Evolutionary conservation across 164 flowering plant genomes (phyloP).

Genomic region (Cinnamomum chago): DNA sequence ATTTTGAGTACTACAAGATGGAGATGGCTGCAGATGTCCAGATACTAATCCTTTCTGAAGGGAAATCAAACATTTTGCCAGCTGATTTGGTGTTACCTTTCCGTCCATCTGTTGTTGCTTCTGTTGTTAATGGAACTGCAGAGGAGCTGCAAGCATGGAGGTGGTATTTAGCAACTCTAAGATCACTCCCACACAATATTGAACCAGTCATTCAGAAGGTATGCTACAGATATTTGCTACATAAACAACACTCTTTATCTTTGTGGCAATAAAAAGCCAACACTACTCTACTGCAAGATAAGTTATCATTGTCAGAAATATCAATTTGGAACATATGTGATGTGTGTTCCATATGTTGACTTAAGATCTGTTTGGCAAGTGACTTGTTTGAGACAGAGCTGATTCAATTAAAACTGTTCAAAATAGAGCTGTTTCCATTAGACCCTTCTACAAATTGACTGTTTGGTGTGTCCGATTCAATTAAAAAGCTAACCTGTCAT

Average conservation of each 20-base stretch:
- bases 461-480: too few relatives aligned
- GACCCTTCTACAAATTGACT: too few relatives aligned
- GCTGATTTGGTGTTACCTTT: constrained; percentile 89
- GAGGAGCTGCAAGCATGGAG: constrained; percentile 73
- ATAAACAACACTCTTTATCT: background rate
- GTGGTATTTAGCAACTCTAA: constrained; percentile 73
- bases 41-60: constrained; percentile 73
- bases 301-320: background rate
- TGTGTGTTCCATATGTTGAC: background rate
- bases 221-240: constrained; percentile 4
- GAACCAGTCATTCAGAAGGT: constrained; percentile 78
- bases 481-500: too few relatives aligned
- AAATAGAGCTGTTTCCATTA: too few relatives aligned
- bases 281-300: background rate
- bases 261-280: too few relatives aligned
- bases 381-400: too few relatives aligned
- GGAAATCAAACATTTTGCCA: constrained; percentile 79
- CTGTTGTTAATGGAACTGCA: constrained; percentile 17
- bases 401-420: too few relatives aligned
- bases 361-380: too few relatives aligned
- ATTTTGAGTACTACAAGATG: constrained; percentile 79
- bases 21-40: constrained; percentile 82
- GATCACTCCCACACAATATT: constrained; percentile 63
- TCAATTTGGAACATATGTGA: background rate
- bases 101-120: constrained; percentile 45